A percentile compares a stretch with the other conserved stretches of the same genome.
Conservation (phyloP, 1,284 basidiomycete species). For the Pascua sp. region DNA sequence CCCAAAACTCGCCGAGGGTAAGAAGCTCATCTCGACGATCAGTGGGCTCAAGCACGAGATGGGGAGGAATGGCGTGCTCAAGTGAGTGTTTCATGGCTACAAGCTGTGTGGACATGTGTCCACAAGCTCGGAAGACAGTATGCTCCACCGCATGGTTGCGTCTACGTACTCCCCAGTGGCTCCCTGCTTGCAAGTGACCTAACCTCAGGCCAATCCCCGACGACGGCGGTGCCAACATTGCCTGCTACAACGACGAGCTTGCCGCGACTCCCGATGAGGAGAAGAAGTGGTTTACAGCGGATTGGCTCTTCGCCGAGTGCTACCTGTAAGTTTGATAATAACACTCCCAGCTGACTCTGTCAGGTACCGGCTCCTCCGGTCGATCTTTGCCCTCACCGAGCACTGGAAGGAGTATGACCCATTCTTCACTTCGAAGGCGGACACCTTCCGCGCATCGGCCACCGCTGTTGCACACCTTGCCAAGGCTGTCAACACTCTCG, state of each 20-base stretch:
- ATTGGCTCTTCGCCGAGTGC: conserved; percentile 92
- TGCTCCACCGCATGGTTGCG: neutral
- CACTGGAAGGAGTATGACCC: conserved; percentile 82
- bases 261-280: conserved; percentile 55
- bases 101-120: too few relatives aligned
- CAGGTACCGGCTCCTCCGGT: conserved; percentile 80
- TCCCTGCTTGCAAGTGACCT: neutral
- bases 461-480: conserved; percentile 63
- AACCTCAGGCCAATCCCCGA: conserved; percentile 60
- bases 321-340: conserved; percentile 49
- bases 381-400: conserved; percentile 65
- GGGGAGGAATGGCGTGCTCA: conserved; percentile 70
- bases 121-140: too few relatives aligned
- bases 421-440: conserved; percentile 74
- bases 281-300: conserved; percentile 83
- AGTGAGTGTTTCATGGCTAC: conserved; percentile 55
- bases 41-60: conserved; percentile 86
- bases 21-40: conserved; percentile 71
- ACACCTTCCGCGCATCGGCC: conserved; percentile 77
- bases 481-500: conserved; percentile 34
- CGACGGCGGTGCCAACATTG: conserved; percentile 67
- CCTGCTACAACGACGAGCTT: conserved; percentile 72
- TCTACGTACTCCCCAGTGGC: neutral
- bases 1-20: conserved; percentile 61
- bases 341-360: conserved; percentile 48